Evolutionary conservation across 192 early-diverging fungal species (phyloP).

Genomic region (Fimicolochytrium jonesii): DNA sequence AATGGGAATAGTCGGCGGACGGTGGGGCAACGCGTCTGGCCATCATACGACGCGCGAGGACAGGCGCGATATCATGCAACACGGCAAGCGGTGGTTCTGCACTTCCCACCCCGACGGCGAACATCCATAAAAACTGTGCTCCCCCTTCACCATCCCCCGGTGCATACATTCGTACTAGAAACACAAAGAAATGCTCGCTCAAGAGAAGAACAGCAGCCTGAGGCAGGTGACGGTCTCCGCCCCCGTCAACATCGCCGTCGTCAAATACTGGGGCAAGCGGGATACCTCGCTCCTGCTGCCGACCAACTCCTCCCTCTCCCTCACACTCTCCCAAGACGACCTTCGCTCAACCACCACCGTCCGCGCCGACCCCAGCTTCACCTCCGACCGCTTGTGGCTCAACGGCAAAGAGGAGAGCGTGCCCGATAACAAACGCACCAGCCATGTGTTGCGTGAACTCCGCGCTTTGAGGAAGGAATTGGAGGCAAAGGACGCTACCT

Average conservation of each 20-base stretch:
- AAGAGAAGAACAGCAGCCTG: too few species aligned
- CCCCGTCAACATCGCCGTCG: conserved; percentile 98
- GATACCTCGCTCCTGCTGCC: conserved; percentile 86
- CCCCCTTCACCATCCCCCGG: too few species aligned
- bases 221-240: conserved; percentile 83
- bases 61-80: too few species aligned
- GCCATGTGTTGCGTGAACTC: conserved; percentile 76
- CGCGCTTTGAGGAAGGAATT: conserved; percentile 66
- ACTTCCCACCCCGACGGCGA: too few species aligned
- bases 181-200: too few species aligned
- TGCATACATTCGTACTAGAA: too few species aligned
- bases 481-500: conserved; percentile 44
- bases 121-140: too few species aligned
- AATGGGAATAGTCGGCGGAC: too few species aligned
- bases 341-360: conserved; percentile 93
- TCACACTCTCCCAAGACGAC: conserved; percentile 94
- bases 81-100: too few species aligned
- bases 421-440: conserved; percentile 72
- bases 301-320: conserved; percentile 95
- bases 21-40: too few species aligned
- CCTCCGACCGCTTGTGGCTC: conserved; percentile 85
- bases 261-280: conserved; percentile 99
- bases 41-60: too few species aligned
- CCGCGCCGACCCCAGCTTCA: conserved; percentile 51
- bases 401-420: conserved; percentile 89